Conservation (phyloP, 768 basidiomycete species). For the Sarcomyxa edulis region DNA sequence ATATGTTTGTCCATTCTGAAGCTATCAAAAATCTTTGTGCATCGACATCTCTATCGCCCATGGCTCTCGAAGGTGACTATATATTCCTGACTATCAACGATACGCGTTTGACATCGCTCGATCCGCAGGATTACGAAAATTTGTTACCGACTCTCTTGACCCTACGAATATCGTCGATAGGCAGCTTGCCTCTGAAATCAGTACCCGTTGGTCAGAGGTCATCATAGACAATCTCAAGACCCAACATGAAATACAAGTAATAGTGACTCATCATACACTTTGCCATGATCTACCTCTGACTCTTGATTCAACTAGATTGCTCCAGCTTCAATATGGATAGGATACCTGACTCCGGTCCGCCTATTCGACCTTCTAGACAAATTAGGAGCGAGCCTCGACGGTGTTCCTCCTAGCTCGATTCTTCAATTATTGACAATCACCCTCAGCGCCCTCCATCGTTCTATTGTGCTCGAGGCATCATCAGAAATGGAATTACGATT, state of each 20-base stretch:
- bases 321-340: constrained; percentile 45
- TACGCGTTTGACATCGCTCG: constrained; percentile 2
- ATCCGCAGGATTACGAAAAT: constrained; percentile 31
- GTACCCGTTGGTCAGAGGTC: constrained; percentile 34
- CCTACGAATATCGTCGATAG: constrained; percentile 29
- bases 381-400: constrained; percentile 14
- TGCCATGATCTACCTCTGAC: neutral
- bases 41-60: constrained; percentile 15
- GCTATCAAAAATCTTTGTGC: constrained; percentile 29
- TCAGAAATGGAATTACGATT: constrained; percentile 21
- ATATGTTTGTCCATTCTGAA: constrained; percentile 27
- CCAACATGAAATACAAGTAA: neutral
- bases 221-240: constrained; percentile 9
- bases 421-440: constrained; percentile 27
- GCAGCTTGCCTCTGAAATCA: constrained; percentile 31
- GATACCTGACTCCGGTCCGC: constrained; percentile 38
- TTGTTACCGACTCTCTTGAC: constrained; percentile 37
- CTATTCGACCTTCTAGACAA: constrained; percentile 41
- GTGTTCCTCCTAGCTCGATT: constrained; percentile 5
- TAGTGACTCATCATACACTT: neutral
- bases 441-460: constrained; percentile 25
- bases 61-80: constrained; percentile 34
- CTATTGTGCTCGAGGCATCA: constrained; percentile 6
- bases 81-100: neutral
- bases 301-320: constrained; percentile 13